Base-by-base conservation (phyloP, 371 early-diverging fungal genomes). In the Rhizopus delemar region DNA sequence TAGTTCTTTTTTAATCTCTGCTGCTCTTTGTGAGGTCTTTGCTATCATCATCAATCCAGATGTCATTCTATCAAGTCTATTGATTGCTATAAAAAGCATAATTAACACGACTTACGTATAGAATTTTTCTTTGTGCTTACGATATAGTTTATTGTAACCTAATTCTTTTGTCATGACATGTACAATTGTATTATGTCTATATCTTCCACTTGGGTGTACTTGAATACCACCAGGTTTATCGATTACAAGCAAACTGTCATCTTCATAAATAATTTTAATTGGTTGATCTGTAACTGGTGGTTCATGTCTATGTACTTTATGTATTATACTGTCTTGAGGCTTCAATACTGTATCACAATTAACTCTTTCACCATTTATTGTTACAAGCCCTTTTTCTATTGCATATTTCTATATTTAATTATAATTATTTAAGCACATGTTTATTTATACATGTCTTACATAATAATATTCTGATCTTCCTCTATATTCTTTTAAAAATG, bases 221-320 rank as follows among this genome's bases (percentile, higher is more conserved):
- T 97, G 96, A 12, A 97, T 82, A 48, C 92, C 88, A 6, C 86
- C 83, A 3, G 98, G 98, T 69, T 98, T 98, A 68, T 93, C 83
- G 11, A 98, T 81, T 11, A 94, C 89, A 50, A 93, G 65, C 4
- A 93, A 57, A 3, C 82, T 84, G 9, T 89, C 82, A n/a, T 80
- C 79, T 38, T 82, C 64, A 41, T 81, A 60, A 0, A 98, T 76
- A 28, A 89, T 83, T 4, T 84, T 71, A 31, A 91, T 75, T 1
- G 83, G 70, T 41, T 77, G 64, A 16, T 78, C 83, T 3, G 90
- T 81, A 0, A 96, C 91, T 3, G 95, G 94, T 0, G 98, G 98
- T 73, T 98, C 98, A 74, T 98, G 98, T 0, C 97, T 87, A 73
- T 98, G 98, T 34, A 91, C 88, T 7, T 73, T 65, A 66, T 96